Base-by-base conservation (phyloP, 176 grass and related monocot species). In the Areca catechu region DNA sequence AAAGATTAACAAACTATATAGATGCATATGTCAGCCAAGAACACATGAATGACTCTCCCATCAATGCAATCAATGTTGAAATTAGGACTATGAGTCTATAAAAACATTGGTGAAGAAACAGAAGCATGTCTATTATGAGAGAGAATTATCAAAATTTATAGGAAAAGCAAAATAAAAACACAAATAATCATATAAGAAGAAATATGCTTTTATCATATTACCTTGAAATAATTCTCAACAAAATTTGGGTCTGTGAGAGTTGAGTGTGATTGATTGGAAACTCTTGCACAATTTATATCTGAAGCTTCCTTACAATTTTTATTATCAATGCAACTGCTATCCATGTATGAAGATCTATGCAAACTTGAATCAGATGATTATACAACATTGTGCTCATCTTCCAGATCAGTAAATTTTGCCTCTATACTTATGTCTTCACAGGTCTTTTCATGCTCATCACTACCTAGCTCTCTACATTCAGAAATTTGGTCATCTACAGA, bases 201-300 rank as follows among this genome's bases (percentile, higher is more conserved):
- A 17, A 30, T 28, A 60, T 6, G n/a, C 48, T 74, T 50, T 20
- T 58, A n/a, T n/a, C n/a, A 53, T 14, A 49, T 70, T 77, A 65
- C 91, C 80, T 84, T 96, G 60, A 96, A 96, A 79, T 96, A 96
- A 60, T 96, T 96, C 65, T 96, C 91, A 30, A 96, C 91, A 79
- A 96, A 96, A 74, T 90, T 84, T 65, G 80, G 83, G 77, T 96
- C 86, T 64, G 82, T 90, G 19, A 90, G 68, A 61, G 80, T 90
- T 68, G 91, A 96, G 71, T 90, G 91, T 73, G 77, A 34, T 16
- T 24, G 73, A 62, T 71, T 77, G 51, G 74, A 84, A 81, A 74
- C 53, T 68, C 66, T 74, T 77, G 60, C 29, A 70, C 57, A 50
- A 50, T 58, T 70, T 84, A 29, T 77, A 43, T 81, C 77, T 47